Conservation (phyloP, 768 basidiomycete genomes). For the Macrocybe gigantea region DNA sequence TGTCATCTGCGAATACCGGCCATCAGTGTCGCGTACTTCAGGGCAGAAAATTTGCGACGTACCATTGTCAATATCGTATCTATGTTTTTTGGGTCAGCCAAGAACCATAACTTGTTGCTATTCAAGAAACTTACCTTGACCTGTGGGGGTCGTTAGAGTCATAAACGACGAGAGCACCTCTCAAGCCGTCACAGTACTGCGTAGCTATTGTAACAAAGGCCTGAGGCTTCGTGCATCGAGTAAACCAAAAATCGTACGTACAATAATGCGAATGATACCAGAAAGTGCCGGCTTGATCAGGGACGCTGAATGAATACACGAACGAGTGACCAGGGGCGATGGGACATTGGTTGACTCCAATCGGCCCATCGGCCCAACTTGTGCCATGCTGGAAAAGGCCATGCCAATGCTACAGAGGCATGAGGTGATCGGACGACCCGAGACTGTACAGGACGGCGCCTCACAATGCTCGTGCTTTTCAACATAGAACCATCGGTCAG, state of each 20-base stretch:
- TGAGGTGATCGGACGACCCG: not conserved
- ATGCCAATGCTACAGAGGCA: constrained; percentile 2
- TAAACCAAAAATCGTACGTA: not conserved
- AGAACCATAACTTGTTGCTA: not conserved
- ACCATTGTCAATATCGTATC: constrained; percentile 28
- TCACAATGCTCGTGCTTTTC: constrained; percentile 25
- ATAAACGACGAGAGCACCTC: constrained; percentile 33
- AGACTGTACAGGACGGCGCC: constrained; percentile 3
- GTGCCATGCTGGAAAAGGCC: constrained; percentile 5
- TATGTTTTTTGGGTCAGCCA: not conserved
- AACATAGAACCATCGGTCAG: constrained; percentile 36
- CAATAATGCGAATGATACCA: constrained; percentile 1
- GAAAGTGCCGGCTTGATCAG: constrained; percentile 29
- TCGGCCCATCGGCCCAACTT: constrained; percentile 3
- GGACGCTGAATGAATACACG: constrained; percentile 23
- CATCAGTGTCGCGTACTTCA: constrained; percentile 12
- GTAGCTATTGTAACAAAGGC: constrained; percentile 8
- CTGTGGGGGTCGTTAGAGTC: constrained; percentile 18
- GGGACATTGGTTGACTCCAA: constrained; percentile 28
- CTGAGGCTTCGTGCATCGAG: not conserved
- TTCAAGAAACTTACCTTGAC: not conserved
- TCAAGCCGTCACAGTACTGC: constrained; percentile 43
- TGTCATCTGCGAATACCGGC: constrained; percentile 23
- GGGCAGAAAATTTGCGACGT: constrained; percentile 15
- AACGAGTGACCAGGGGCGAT: constrained; percentile 24